Evolutionary conservation across 2,329 filamentous ascomycete species (phyloP).

Genomic region (Fusarium sp.): DNA sequence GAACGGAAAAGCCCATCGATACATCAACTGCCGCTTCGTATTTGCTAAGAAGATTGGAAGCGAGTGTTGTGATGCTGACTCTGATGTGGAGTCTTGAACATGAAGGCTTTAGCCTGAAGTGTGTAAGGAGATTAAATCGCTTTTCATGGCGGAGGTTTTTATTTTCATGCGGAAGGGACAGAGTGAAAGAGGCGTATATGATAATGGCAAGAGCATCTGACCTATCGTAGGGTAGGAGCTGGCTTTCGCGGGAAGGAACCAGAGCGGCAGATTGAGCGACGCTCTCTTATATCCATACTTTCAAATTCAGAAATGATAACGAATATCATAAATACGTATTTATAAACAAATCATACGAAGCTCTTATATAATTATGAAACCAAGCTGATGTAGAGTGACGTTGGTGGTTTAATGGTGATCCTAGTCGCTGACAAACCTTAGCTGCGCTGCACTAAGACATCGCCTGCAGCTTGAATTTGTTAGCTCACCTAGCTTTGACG

Average conservation of each 20-base stretch:
- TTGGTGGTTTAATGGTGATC: constrained; percentile 14
- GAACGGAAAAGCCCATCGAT: constrained; percentile 55
- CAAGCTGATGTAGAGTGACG: constrained; percentile 21
- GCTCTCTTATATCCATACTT: not conserved
- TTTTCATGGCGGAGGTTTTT: not conserved
- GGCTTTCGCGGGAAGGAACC: not conserved
- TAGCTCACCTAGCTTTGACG: constrained; percentile 12
- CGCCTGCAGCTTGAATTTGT: constrained; percentile 37
- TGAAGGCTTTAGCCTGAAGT: not conserved
- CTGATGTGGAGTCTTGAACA: not conserved
- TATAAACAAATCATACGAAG: not conserved
- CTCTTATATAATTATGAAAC: not conserved
- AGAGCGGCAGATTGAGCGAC: not conserved
- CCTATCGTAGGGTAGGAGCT: not conserved
- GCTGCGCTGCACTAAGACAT: constrained; percentile 9
- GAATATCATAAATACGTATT: not conserved
- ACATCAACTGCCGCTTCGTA: constrained; percentile 57
- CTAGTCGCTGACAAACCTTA: constrained; percentile 37
- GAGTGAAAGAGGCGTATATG: not conserved
- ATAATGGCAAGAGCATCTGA: not conserved
- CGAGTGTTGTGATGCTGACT: not conserved
- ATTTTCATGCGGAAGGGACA: not conserved
- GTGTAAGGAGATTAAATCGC: not conserved
- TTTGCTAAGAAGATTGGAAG: constrained; percentile 56
- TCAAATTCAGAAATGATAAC: not conserved